Evolutionary conservation across 441 rosid genomes (phyloP).

Genomic region (Populus hybrid): DNA sequence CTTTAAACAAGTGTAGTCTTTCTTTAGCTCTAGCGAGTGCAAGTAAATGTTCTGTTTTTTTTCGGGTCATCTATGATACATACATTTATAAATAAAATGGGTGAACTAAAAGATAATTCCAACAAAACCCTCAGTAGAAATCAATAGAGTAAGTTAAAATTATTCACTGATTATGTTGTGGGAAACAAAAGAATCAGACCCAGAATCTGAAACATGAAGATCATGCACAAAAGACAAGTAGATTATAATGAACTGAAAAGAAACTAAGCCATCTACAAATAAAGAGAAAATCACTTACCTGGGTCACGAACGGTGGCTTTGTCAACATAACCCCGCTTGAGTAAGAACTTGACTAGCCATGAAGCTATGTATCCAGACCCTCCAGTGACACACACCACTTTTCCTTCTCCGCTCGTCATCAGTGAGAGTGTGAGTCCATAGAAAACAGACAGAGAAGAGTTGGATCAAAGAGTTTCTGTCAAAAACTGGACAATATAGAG

Average conservation of each 20-base stretch:
- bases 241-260: neutral
- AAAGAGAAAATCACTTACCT: slow-evolving; percentile 17
- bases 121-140: no score
- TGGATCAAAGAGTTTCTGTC: no score
- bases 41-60: slow-evolving; percentile 36
- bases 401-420: slow-evolving; percentile 32
- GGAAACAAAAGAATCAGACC: no score
- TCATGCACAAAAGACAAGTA: no score
- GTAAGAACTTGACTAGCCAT: slow-evolving; percentile 50
- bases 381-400: slow-evolving; percentile 51
- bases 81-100: no score
- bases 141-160: neutral
- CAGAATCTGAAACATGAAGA: no score
- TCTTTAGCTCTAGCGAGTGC: slow-evolving; percentile 42
- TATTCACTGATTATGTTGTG: no score
- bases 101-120: no score
- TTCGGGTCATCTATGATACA: slow-evolving; percentile 28
- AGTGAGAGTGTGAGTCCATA: neutral
- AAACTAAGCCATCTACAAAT: no score
- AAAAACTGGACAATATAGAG: no score
- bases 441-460: no score
- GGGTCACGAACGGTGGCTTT: slow-evolving; percentile 36
- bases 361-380: slow-evolving; percentile 58
- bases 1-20: slow-evolving; percentile 41
- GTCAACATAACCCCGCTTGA: slow-evolving; percentile 50